Conservation (phyloP, 345 rosid genomes). For the Arabidopsis suecica region DNA sequence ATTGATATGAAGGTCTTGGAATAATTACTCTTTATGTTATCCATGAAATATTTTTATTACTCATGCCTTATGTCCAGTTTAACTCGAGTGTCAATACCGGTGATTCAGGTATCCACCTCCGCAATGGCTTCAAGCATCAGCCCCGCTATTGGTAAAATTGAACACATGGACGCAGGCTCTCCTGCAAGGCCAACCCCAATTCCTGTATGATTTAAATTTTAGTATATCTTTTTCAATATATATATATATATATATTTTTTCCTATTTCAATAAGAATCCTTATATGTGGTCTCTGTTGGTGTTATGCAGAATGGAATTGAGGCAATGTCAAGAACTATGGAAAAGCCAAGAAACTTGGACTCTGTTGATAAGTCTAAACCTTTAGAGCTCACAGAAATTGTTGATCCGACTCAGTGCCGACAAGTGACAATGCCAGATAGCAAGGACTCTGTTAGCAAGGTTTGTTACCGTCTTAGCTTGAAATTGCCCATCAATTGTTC, state of each 20-base stretch:
- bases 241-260: conserved; percentile 6
- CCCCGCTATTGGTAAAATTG: conserved; percentile 58
- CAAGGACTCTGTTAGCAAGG: conserved; percentile 86
- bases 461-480: conserved; percentile 39
- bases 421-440: conserved; percentile 75
- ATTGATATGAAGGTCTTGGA: conserved; percentile 40
- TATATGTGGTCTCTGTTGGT: neutral
- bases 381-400: conserved; percentile 81
- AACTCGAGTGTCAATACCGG: conserved; percentile 19
- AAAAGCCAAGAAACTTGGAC: conserved; percentile 78
- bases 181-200: conserved; percentile 52
- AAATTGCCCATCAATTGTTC: conserved; percentile 7
- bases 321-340: conserved; percentile 72
- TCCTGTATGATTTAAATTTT: conserved; percentile 44
- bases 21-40: neutral
- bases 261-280: neutral
- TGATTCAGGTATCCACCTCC: conserved; percentile 52
- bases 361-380: conserved; percentile 70
- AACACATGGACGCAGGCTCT: conserved; percentile 53
- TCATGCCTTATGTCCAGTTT: conserved; percentile 11
- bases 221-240: neutral
- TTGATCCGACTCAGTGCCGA: conserved; percentile 69
- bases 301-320: conserved; percentile 82
- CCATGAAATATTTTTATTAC: neutral
- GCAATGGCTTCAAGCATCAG: conserved; percentile 48